Conservation (phyloP, 257 asterid genomes). For the Solanum arcanum region DNA sequence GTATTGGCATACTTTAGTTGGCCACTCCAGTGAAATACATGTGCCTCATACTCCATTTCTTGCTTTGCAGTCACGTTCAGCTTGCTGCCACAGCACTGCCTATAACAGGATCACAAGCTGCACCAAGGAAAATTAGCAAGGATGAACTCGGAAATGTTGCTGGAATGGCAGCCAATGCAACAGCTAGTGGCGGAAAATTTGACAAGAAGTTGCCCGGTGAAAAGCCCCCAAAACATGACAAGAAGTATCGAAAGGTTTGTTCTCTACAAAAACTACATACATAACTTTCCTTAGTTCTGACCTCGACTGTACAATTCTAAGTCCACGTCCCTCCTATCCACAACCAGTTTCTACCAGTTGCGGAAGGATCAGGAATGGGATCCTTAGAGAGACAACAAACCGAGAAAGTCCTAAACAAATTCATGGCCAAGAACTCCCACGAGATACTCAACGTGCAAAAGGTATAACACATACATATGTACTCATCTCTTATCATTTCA, state of each 20-base stretch:
- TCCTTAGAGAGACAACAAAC: conserved; percentile 72
- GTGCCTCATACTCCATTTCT: not conserved
- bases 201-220: conserved; percentile 93
- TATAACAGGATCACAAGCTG: conserved; percentile 66
- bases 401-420: conserved; percentile 65
- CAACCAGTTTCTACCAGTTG: conserved; percentile 72
- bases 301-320: not conserved
- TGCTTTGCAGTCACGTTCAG: conserved; percentile 67
- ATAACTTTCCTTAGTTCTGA: not conserved
- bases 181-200: conserved; percentile 98
- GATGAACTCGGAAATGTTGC: conserved; percentile 85
- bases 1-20: not conserved
- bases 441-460: conserved; percentile 81
- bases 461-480: conserved; percentile 18
- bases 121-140: conserved; percentile 60
- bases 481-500: not conserved
- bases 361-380: conserved; percentile 95
- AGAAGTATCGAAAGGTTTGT: conserved; percentile 84
- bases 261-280: not conserved
- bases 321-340: not conserved
- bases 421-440: conserved; percentile 70
- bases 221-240: conserved; percentile 78
- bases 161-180: conserved; percentile 85
- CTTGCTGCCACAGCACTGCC: conserved; percentile 90
- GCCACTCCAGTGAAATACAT: not conserved